These are phyloP conservation scores for Aspergillus sp. DNA, from an alignment of 2,329 filamentous ascomycete species.

Conservation along the genomic window DNA sequence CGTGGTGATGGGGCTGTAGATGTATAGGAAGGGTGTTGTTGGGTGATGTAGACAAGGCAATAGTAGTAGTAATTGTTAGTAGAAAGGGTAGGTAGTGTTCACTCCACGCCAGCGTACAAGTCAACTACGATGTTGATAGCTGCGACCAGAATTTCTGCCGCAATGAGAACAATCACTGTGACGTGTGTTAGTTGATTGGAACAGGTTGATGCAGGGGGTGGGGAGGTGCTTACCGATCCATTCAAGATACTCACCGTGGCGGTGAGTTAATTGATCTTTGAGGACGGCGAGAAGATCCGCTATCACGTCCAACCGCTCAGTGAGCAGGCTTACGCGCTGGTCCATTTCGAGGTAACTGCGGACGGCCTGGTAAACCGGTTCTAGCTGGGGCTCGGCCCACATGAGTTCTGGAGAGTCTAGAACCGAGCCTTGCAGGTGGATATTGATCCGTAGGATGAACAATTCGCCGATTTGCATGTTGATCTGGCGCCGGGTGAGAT, in stretches of 20 bases:
- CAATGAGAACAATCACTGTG: constrained; percentile 88
- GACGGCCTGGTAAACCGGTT: constrained; percentile 94
- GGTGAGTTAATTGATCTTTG: constrained; percentile 93
- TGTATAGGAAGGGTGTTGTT: background rate
- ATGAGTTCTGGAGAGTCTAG: constrained; percentile 96
- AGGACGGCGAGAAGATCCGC: constrained; percentile 88
- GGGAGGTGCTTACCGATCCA: constrained; percentile 76
- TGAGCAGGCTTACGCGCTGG: constrained; percentile 84
- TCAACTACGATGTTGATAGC: constrained; percentile 95
- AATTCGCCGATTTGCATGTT: constrained; percentile 99
- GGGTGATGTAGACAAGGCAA: background rate
- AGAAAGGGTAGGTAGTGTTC: constrained; percentile 14
- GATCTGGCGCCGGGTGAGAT: constrained; percentile 83
- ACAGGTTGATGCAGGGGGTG: background rate
- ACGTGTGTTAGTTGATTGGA: constrained; percentile 15
- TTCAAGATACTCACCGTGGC: constrained; percentile 84
- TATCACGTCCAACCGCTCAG: constrained; percentile 88
- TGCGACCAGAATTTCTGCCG: constrained; percentile 90
- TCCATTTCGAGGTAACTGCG: constrained; percentile 97
- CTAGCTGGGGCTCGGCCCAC: constrained; percentile 96
- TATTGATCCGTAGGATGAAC: constrained; percentile 96
- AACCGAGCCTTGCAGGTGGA: constrained; percentile 94
- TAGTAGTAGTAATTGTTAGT: background rate
- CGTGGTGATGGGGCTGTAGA: background rate
- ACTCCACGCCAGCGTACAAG: constrained; percentile 71